These are phyloP conservation scores for Rosellinia necatrix DNA, from an alignment of 2,329 filamentous ascomycete species.

Conservation along the genomic window DNA sequence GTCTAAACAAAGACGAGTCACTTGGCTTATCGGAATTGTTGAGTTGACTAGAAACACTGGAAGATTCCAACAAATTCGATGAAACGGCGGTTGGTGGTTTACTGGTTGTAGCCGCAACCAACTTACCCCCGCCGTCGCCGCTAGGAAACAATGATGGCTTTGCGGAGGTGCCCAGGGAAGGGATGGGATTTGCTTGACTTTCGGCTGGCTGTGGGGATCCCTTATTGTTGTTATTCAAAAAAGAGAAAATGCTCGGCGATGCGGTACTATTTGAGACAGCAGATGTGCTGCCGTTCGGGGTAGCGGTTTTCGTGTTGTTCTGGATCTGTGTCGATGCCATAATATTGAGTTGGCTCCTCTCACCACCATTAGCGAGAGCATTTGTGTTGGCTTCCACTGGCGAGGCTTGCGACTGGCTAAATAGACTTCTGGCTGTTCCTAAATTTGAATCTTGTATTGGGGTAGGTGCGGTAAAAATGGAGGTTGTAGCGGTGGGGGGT, in stretches of 20 bases:
- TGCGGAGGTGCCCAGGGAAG: neutral
- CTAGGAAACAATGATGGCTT: slow-evolving; percentile 8
- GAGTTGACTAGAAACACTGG: neutral
- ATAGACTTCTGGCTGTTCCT: neutral
- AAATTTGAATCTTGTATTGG: neutral
- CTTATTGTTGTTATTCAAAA: neutral
- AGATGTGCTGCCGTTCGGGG: neutral
- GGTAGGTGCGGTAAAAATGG: neutral
- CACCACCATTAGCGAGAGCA: neutral
- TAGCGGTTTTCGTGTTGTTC: neutral
- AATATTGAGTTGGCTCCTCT: neutral
- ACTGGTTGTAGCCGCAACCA: neutral
- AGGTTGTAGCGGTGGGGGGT: neutral
- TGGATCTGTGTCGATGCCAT: neutral
- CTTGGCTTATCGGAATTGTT: slow-evolving; percentile 5
- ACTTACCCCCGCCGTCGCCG: neutral
- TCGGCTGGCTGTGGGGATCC: neutral
- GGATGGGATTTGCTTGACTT: neutral
- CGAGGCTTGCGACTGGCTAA: neutral
- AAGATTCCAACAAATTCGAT: neutral
- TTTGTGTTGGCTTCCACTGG: neutral
- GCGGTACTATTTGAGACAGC: neutral
- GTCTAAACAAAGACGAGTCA: neutral
- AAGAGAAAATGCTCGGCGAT: slow-evolving; percentile 5
- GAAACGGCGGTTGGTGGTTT: neutral